A percentile compares a stretch with the other conserved stretches of the same genome.
These are phyloP conservation scores for Mayamaea pseudoterrestris DNA, from an alignment of 108 stramenopile genomes.

Conservation along the genomic window DNA sequence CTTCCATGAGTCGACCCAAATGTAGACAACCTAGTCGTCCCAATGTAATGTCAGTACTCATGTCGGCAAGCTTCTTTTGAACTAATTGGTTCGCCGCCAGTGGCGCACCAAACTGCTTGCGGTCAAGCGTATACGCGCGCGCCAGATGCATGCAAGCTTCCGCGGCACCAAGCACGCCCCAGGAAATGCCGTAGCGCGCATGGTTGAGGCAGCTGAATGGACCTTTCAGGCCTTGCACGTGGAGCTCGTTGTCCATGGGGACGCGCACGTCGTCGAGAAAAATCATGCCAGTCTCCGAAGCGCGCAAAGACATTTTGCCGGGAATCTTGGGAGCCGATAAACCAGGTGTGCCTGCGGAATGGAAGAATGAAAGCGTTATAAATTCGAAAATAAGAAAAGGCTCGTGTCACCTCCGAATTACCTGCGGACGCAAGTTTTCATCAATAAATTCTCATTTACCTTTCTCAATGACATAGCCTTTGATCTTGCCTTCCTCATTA, in stretches of 20 bases:
- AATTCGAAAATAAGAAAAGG: too few relatives aligned
- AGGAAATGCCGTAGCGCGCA: conserved; percentile 94
- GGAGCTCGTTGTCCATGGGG: conserved; percentile 40
- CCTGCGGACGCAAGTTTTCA: too few relatives aligned
- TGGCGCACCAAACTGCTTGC: conserved; percentile 88
- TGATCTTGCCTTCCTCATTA: conserved; percentile 59
- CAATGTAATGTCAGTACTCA: conserved; percentile 78
- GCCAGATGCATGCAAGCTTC: conserved; percentile 77
- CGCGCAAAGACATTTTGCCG: conserved; percentile 84
- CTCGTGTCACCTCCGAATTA: too few relatives aligned
- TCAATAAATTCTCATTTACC: too few relatives aligned
- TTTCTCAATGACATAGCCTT: conserved; percentile 85
- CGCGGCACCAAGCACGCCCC: conserved; percentile 92
- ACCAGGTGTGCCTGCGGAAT: too few relatives aligned
- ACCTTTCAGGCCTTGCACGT: conserved; percentile 51
- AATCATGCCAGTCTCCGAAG: conserved; percentile 85
- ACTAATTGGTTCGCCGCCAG: conserved; percentile 89
- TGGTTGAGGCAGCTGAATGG: conserved; percentile 92
- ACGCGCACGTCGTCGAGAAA: conserved; percentile 86
- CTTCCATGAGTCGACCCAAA: conserved; percentile 84
- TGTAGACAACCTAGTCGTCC: conserved; percentile 62
- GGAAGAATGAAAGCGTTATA: too few relatives aligned
- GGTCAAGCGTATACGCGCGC: conserved; percentile 73
- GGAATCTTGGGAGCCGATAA: conserved; percentile 78
- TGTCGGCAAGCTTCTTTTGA: conserved; percentile 92